Percentiles rank a stretch among this genome's conserved stretches.
These are phyloP conservation scores for Jatropha multifida DNA, from an alignment of 441 rosid genomes.

Conservation along the genomic window DNA sequence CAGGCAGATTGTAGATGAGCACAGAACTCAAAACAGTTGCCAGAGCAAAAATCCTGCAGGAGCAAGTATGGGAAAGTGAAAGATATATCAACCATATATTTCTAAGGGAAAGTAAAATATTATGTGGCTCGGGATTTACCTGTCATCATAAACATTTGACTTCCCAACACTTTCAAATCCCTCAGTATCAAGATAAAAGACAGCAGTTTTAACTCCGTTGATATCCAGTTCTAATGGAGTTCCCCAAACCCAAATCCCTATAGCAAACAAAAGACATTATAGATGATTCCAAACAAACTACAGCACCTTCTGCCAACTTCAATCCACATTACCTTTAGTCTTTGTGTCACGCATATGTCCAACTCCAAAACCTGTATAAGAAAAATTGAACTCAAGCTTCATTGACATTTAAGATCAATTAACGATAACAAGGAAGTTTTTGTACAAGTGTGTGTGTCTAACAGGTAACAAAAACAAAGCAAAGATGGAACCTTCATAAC, in stretches of 20 bases:
- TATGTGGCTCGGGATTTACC: conserved; percentile 44
- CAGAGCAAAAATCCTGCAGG: conserved; percentile 90
- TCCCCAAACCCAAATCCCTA: conserved; percentile 99
- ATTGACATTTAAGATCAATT: conserved; percentile 8
- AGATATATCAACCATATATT: conserved; percentile 14
- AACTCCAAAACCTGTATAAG: conserved; percentile 86
- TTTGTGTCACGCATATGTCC: conserved; percentile 99
- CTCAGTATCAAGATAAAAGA: conserved; percentile 95
- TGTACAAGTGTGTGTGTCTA: background rate
- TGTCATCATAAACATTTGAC: conserved; percentile 97
- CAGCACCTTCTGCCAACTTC: conserved; percentile 10
- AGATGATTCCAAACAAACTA: conserved; percentile 19
- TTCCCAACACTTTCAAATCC: conserved; percentile 99
- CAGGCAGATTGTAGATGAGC: conserved; percentile 92
- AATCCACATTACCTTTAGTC: conserved; percentile 72
- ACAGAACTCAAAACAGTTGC: conserved; percentile 97
- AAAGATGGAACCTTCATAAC: conserved; percentile 75
- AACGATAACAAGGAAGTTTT: conserved; percentile 13
- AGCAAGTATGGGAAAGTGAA: conserved; percentile 20
- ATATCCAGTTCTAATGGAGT: conserved; percentile 74
- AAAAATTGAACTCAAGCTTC: conserved; percentile 12
- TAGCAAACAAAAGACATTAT: conserved; percentile 20
- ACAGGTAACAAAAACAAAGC: background rate
- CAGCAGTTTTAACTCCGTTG: conserved; percentile 78
- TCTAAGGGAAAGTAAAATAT: conserved; percentile 10